These are phyloP conservation scores for Angomonas ambiguus DNA, from an alignment of 208 protist species.

Conservation along the genomic window DNA sequence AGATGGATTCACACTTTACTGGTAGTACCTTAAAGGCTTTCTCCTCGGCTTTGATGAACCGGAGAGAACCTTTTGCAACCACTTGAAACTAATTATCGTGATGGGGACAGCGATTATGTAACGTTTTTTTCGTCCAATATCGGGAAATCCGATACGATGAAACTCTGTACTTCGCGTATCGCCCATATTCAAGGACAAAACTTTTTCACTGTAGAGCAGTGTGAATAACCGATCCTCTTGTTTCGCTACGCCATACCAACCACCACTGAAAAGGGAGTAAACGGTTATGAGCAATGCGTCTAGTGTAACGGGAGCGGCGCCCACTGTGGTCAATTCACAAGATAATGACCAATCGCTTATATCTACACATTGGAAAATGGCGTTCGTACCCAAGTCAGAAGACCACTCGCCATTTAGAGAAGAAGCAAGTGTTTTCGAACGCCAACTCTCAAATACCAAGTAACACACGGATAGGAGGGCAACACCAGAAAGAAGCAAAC, in stretches of 20 bases:
- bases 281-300: not conserved
- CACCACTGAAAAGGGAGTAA: not conserved
- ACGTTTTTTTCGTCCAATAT: conserved; percentile 25
- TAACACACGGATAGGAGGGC: not conserved
- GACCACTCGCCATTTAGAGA: not conserved
- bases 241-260: not conserved
- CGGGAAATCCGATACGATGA: conserved; percentile 7
- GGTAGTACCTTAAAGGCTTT: not conserved
- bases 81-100: conserved; percentile 48
- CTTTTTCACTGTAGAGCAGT: not conserved
- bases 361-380: not conserved
- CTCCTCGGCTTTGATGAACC: conserved; percentile 8
- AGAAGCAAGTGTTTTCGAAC: not conserved
- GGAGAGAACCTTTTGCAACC: conserved; percentile 20
- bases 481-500: not conserved
- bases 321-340: not conserved
- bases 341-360: not conserved
- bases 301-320: not conserved
- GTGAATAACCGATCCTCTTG: not conserved
- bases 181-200: not conserved
- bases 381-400: not conserved
- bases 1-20: not conserved
- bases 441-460: conserved; percentile 1
- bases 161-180: not conserved
- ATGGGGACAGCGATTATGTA: conserved; percentile 51